These are phyloP conservation scores for Clitopilus hobsonii DNA, from an alignment of 768 basidiomycete genomes.

Conservation along the genomic window DNA sequence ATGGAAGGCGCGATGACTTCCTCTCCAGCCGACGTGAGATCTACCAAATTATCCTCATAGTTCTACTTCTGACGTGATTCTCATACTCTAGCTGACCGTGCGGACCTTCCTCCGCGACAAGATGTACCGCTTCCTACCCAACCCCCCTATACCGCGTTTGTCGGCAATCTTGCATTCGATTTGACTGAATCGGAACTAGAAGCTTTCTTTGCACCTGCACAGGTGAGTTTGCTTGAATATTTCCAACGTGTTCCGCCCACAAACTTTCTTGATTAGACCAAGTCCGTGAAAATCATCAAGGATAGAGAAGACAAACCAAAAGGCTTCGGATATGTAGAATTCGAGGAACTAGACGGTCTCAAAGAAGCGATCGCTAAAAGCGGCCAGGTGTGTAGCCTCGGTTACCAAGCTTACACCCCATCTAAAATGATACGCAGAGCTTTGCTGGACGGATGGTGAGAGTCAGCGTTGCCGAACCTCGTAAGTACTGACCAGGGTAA, in stretches of 20 bases:
- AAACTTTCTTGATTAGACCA: conserved; percentile 42
- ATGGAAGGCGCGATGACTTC: conserved; percentile 61
- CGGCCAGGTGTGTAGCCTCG: conserved; percentile 44
- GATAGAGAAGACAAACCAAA: conserved; percentile 94
- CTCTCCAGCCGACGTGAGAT: conserved; percentile 55
- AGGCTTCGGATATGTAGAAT: conserved; percentile 98
- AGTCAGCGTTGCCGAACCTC: conserved; percentile 93
- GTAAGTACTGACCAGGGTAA: conserved; percentile 48
- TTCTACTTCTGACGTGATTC: conserved; percentile 10
- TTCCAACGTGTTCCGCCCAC: not conserved
- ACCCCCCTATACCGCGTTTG: conserved; percentile 94
- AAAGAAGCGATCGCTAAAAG: conserved; percentile 77
- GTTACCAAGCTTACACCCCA: not conserved
- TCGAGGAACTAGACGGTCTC: conserved; percentile 78
- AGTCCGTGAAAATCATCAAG: conserved; percentile 88
- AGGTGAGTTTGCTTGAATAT: conserved; percentile 35
- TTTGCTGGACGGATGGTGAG: conserved; percentile 80
- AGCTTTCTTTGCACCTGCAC: conserved; percentile 66
- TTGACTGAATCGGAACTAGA: conserved; percentile 79
- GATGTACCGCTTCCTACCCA: conserved; percentile 94
- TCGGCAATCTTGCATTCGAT: conserved; percentile 95
- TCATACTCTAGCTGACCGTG: conserved; percentile 45
- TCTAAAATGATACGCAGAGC: conserved; percentile 32
- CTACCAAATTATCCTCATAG: too few relatives aligned
- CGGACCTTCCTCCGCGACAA: conserved; percentile 60